These are phyloP conservation scores for grape (Vitis vinifera) DNA, from an alignment of 164 flowering plant genomes.

Conservation along the genomic window ASM3070453v1 NC_081810.1:3683001-3683500, in stretches of 20 bases:
- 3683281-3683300: too few relatives aligned
- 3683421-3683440: too few relatives aligned
- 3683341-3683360: too few relatives aligned
- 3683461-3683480: background rate
- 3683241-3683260: too few relatives aligned
- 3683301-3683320: too few relatives aligned
- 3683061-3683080: background rate
- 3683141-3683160: conserved; percentile 94
- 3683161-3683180: conserved; percentile 97
- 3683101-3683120: conserved; percentile 97
- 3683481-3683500: conserved; percentile 74
- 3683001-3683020: conserved; percentile 72
- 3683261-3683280: too few relatives aligned
- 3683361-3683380: too few relatives aligned
- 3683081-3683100: conserved; percentile 81
- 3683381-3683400: too few relatives aligned
- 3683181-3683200: conserved; percentile 85
- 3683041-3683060: background rate
- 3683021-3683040: conserved; percentile 9
- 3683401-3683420: too few relatives aligned
- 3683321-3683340: too few relatives aligned
- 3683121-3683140: conserved; percentile 96
- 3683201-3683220: background rate
- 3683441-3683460: background rate
- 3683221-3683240: background rate